Evolutionary conservation across 1,284 basidiomycete genomes (phyloP), one percentile per base, ranked within the genome.

Genomic region (Ceratobasidium sp.): DNA sequence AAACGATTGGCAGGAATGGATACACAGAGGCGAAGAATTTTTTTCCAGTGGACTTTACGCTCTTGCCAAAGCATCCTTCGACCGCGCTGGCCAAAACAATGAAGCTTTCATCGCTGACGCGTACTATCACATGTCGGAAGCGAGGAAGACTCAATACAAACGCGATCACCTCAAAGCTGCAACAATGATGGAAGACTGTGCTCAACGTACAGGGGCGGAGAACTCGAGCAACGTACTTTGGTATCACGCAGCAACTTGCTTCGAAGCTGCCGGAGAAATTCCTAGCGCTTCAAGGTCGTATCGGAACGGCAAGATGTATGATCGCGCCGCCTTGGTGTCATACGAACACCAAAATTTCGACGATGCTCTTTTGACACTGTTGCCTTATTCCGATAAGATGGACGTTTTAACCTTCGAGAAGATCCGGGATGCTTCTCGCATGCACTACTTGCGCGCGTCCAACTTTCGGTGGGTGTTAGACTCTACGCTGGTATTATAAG

Each of bases 1-100:
- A 6, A 56, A 52, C n/a, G 62, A 66, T 29, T 40, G 65, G 11
- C 62, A 49, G 9, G 61, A 75, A 34, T 75, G 73, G 73, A 32
- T 49, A 8, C 51, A 62, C 4, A 52, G 73, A 29, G 73, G 62
- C 37, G 49, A 75, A 25, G 73, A 75, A n/a, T 57, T 66, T 8
- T 75, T 75, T 34, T 65, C 73, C 22, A 75, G 46, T 15, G 73
- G 73, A 6, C 62, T 65, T n/a, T 75, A 75, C 32, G 62, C 29
- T 19, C 51, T 54, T 15, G 73, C 73, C 25, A 32, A 52, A 37
- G 56, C 73, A 13, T 75, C 62, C 40, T 75, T 75, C 22, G 73
- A 75, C 25, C 73, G 49, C 1, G 73, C 73, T 9, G 73, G 51
- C 0, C 73, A 75, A 54, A 51, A 37, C 17, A 65, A 75, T 13